Evolutionary conservation across 2,329 filamentous ascomycete genomes (phyloP).

Genomic region (Albophoma yamanashiensis): DNA sequence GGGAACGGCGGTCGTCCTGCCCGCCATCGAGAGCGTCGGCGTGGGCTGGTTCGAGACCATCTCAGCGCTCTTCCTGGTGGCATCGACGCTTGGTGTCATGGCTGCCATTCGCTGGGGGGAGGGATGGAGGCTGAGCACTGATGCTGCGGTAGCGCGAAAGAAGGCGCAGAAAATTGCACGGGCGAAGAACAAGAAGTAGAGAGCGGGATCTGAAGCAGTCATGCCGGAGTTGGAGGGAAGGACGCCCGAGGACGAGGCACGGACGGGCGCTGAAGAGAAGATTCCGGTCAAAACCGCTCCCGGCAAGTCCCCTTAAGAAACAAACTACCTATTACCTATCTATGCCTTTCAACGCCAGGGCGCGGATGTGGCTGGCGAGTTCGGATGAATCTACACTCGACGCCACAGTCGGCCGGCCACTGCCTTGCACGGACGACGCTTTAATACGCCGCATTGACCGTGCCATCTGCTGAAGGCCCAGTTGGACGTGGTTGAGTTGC

Average conservation of each 20-base stretch:
- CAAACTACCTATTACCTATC: neutral
- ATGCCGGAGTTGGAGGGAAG: neutral
- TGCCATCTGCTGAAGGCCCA: too few relatives aligned
- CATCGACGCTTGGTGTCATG: constrained; percentile 23
- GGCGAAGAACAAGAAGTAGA: neutral
- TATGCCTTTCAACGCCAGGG: neutral
- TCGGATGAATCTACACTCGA: neutral
- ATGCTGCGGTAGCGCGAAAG: constrained; percentile 11
- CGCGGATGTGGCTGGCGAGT: neutral
- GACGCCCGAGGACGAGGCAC: neutral
- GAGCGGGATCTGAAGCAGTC: neutral
- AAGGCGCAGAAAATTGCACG: neutral
- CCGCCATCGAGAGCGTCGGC: constrained; percentile 62
- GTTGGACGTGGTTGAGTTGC: neutral
- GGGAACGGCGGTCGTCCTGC: constrained; percentile 61
- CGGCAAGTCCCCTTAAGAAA: too few relatives aligned
- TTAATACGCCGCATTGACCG: neutral
- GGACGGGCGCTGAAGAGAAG: neutral
- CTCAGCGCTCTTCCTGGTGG: constrained; percentile 24
- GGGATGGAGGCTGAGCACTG: constrained; percentile 26
- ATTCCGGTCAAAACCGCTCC: neutral
- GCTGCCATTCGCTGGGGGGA: constrained; percentile 28
- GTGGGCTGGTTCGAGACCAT: constrained; percentile 77
- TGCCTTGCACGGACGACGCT: neutral
- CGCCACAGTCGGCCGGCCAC: neutral